These are phyloP conservation scores for Kodamaea sp. DNA, from an alignment of 1,139 yeast genomes.

Conservation along the genomic window DNA sequence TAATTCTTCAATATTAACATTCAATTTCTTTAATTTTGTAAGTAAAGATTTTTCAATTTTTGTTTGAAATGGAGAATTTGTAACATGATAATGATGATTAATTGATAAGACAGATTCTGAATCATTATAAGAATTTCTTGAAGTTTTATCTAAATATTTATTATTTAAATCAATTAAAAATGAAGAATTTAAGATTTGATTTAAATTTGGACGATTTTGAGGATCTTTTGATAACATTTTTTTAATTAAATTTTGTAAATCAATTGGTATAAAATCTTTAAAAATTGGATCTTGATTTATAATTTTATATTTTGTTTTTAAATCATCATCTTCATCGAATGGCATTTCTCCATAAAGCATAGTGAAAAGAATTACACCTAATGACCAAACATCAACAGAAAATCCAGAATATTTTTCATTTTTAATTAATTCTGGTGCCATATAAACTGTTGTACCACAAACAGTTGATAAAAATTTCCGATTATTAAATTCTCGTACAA, in stretches of 20 bases:
- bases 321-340: constrained; percentile 79
- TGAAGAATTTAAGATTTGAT: constrained; percentile 59
- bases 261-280: constrained; percentile 41
- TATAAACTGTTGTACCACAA: constrained; percentile 93
- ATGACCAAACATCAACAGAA: constrained; percentile 84
- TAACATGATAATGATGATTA: constrained; percentile 35
- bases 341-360: constrained; percentile 88
- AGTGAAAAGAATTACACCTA: constrained; percentile 91
- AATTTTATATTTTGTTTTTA: constrained; percentile 57
- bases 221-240: constrained; percentile 67
- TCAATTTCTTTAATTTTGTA: constrained; percentile 59
- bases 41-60: constrained; percentile 63
- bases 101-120: constrained; percentile 40
- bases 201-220: constrained; percentile 52
- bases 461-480: constrained; percentile 66
- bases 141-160: constrained; percentile 23
- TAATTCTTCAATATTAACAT: constrained; percentile 63
- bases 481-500: constrained; percentile 70
- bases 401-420: constrained; percentile 76
- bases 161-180: constrained; percentile 48
- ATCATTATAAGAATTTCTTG: constrained; percentile 29
- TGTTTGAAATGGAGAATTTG: constrained; percentile 48
- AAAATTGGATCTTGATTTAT: constrained; percentile 63
- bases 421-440: constrained; percentile 89
- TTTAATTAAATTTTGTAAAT: constrained; percentile 49